Percentiles rank a stretch among this genome's conserved stretches.
Conservation (phyloP, 2,329 filamentous ascomycete species). For the Pseudogymnoascus sp. region DNA sequence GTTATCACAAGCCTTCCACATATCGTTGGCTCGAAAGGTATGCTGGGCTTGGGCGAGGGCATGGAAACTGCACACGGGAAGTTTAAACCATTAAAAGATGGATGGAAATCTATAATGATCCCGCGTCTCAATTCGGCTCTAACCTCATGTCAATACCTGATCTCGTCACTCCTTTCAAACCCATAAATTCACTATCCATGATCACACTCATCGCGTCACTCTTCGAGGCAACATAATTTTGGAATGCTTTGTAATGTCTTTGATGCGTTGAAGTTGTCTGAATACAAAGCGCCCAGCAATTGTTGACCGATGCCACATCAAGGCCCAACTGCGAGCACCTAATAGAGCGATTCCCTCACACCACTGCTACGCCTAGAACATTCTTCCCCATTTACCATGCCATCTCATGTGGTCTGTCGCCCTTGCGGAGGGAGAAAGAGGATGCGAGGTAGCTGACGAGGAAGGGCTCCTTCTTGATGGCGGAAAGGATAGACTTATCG, state of each 20-base stretch:
- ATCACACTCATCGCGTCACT: constrained; percentile 7
- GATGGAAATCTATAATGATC: not conserved
- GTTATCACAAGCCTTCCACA: not conserved
- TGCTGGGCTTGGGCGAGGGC: not conserved
- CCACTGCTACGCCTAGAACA: constrained; percentile 24
- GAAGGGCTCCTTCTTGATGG: constrained; percentile 97
- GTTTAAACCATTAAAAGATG: constrained; percentile 1
- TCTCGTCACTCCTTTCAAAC: constrained; percentile 4
- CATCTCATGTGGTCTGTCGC: constrained; percentile 99
- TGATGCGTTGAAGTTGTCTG: constrained; percentile 11
- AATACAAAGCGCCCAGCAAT: constrained; percentile 11
- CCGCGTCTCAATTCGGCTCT: constrained; percentile 4
- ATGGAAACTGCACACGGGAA: not conserved
- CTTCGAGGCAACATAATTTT: constrained; percentile 7
- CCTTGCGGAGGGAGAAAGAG: constrained; percentile 97
- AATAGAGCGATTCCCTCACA: constrained; percentile 8
- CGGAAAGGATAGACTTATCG: constrained; percentile 90
- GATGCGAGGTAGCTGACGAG: constrained; percentile 88
- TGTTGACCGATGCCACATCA: constrained; percentile 9
- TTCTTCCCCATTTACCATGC: constrained; percentile 66
- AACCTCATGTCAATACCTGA: constrained; percentile 5
- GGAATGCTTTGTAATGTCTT: constrained; percentile 11
- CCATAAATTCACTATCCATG: constrained; percentile 6
- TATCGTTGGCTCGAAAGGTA: not conserved
- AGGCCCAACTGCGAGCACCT: constrained; percentile 10